Base-by-base conservation (phyloP, 2,329 filamentous ascomycete species). In the Hypocreales sp. region DNA sequence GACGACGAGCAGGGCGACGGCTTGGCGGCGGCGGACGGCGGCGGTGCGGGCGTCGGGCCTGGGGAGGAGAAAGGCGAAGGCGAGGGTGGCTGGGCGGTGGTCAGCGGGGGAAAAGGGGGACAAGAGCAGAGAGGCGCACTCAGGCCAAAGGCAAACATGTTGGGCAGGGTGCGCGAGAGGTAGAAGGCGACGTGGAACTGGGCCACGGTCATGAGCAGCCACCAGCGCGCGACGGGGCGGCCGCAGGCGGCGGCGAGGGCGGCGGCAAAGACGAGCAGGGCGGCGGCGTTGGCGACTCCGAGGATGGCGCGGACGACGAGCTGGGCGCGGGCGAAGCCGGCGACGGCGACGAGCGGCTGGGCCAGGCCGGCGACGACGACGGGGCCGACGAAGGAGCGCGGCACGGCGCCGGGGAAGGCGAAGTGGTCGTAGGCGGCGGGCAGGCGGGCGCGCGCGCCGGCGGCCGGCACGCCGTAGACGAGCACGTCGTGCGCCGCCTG, bases 151-250 rank as follows among this genome's bases (percentile, higher is more conserved):
- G 90, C 86, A 54, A 94, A 92, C 79, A 92, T 93, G 49, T 98
- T 98, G 2, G 90, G 90, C 37, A 98, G 57, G 3, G 84, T 90
- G 34, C 90, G 67, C 11, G 84, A 90, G 10, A 86, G 78, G 58
- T 98, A 98, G 53, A 83, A 98, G 35, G 90, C 65, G 34, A 92
- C 58, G 54, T 98, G 90, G 45, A 98, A 98, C 51, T 95, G 87
- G 50, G 73, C 77, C 2, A 71, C 69, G 45, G 84, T 78, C 29
- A 95, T 62, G 21, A 81, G 35, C 4, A 78, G 55, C 57, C 79
- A 98, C 84, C 87, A 95, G 30, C 73, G 62, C 5, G 72, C 78
- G 4, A 75, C 69, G 5, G 61, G 60, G 16, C 51, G 55, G 10
- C 90, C 87, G 50, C 78, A 87, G 4, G 74, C 71, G 22, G 53